Conservation (phyloP, 768 basidiomycete genomes). For the Guyanaporus albipodus region DNA sequence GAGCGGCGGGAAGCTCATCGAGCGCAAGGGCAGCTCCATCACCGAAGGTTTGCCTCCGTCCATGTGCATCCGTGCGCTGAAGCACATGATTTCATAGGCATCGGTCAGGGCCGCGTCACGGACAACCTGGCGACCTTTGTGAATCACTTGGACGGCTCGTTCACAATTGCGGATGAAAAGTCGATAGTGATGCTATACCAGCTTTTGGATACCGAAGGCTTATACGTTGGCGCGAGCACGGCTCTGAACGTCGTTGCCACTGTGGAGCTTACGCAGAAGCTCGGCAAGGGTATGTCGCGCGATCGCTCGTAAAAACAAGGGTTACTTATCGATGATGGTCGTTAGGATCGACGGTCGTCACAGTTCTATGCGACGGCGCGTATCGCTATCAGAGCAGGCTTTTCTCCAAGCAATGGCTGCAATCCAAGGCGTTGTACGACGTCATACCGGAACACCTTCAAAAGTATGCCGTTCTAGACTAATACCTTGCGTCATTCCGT, state of each 20-base stretch:
- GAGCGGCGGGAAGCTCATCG: slow-evolving; percentile 72
- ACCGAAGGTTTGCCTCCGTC: slow-evolving; percentile 65
- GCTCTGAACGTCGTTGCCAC: slow-evolving; percentile 96
- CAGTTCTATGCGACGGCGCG: slow-evolving; percentile 92
- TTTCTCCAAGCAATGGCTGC: slow-evolving; percentile 92
- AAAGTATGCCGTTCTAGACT: slow-evolving; percentile 88
- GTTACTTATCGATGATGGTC: not conserved
- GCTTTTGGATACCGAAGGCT: slow-evolving; percentile 84
- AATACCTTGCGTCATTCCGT: slow-evolving; percentile 8
- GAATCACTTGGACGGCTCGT: slow-evolving; percentile 71
- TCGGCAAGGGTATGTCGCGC: slow-evolving; percentile 65
- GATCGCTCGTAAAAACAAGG: not conserved
- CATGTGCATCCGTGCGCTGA: not conserved
- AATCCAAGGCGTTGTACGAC: slow-evolving; percentile 68
- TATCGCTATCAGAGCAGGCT: slow-evolving; percentile 95
- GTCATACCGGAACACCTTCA: slow-evolving; percentile 81
- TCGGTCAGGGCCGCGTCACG: slow-evolving; percentile 96
- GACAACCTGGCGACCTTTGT: slow-evolving; percentile 85
- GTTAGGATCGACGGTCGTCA: slow-evolving; percentile 78
- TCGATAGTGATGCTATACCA: slow-evolving; percentile 93
- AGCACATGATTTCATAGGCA: slow-evolving; percentile 49
- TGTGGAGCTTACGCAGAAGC: slow-evolving; percentile 75
- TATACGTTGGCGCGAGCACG: slow-evolving; percentile 92
- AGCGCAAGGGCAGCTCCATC: slow-evolving; percentile 82
- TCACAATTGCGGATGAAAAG: slow-evolving; percentile 84